Conservation (phyloP, 768 basidiomycete species). For the Tephrocybe sp. region DNA sequence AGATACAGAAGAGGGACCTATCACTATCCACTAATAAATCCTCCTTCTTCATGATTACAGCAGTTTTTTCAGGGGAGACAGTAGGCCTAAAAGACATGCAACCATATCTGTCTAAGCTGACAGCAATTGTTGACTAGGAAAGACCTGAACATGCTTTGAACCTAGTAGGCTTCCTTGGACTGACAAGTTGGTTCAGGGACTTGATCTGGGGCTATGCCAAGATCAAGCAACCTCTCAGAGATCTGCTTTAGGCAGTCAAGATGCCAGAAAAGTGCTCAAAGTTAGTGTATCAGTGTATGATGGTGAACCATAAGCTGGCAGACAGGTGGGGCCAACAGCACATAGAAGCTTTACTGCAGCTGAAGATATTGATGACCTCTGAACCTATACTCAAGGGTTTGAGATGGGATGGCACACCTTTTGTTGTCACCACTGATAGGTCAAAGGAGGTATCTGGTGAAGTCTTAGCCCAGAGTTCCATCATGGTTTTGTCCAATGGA, state of each 20-base stretch:
- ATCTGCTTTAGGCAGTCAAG: slow-evolving; percentile 23
- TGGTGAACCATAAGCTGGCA: slow-evolving; percentile 15
- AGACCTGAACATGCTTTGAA: slow-evolving; percentile 26
- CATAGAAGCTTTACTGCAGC: slow-evolving; percentile 21
- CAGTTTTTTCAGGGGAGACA: slow-evolving; percentile 29
- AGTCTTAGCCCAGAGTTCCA: no score
- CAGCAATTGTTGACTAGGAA: slow-evolving; percentile 34
- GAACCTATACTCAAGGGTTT: slow-evolving; percentile 32
- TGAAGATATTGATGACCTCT: slow-evolving; percentile 30
- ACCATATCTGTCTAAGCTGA: slow-evolving; percentile 34
- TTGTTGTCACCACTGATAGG: slow-evolving; percentile 35
- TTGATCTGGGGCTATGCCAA: slow-evolving; percentile 34
- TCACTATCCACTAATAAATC: slow-evolving; percentile 35
- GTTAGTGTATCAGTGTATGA: slow-evolving; percentile 23
- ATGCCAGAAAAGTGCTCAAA: slow-evolving; percentile 20
- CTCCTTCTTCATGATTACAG: slow-evolving; percentile 32
- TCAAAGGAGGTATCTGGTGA: slow-evolving; percentile 16
- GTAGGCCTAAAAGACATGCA: slow-evolving; percentile 31
- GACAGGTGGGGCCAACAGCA: no score
- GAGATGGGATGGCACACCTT: slow-evolving; percentile 28
- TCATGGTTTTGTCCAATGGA: no score
- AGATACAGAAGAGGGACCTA: background rate
- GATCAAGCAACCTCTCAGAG: slow-evolving; percentile 28
- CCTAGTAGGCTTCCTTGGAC: slow-evolving; percentile 33
- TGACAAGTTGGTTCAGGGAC: slow-evolving; percentile 33